These are phyloP conservation scores for Gaultheria prostrata DNA, from an alignment of 148 eudicot genomes.

Conservation along the genomic window DNA sequence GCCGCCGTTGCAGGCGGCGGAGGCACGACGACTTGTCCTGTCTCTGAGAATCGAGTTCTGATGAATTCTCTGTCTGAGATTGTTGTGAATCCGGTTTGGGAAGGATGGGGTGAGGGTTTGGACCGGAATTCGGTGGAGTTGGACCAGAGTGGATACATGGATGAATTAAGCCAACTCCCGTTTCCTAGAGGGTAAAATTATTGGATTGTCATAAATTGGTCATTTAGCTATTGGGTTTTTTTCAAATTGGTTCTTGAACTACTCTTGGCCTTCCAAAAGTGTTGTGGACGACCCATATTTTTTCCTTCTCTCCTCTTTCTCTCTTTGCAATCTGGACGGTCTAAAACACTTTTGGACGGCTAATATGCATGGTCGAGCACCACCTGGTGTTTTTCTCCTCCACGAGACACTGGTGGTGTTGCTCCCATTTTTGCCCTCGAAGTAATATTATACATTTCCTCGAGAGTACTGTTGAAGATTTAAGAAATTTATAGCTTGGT, in stretches of 20 bases:
- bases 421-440: neutral
- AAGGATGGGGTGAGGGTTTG: conserved; percentile 15
- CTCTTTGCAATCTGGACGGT: too few species aligned
- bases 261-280: too few species aligned
- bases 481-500: neutral
- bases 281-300: too few species aligned
- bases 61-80: neutral
- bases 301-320: too few species aligned
- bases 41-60: neutral
- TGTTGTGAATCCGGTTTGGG: neutral
- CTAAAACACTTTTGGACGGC: too few species aligned
- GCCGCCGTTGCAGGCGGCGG: conserved; percentile 1
- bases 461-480: neutral
- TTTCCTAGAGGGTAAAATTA: conserved; percentile 10
- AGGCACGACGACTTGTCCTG: neutral
- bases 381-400: too few species aligned
- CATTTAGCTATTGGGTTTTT: neutral
- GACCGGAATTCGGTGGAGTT: conserved; percentile 9
- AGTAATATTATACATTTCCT: neutral
- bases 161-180: conserved; percentile 20
- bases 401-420: neutral
- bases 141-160: conserved; percentile 20
- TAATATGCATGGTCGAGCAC: too few species aligned
- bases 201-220: neutral
- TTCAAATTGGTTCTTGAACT: neutral